Evolutionary conservation across 176 grass and related monocot genomes (phyloP), one percentile per base, ranked within the genome.

Genomic region (Triticum urartu): DNA sequence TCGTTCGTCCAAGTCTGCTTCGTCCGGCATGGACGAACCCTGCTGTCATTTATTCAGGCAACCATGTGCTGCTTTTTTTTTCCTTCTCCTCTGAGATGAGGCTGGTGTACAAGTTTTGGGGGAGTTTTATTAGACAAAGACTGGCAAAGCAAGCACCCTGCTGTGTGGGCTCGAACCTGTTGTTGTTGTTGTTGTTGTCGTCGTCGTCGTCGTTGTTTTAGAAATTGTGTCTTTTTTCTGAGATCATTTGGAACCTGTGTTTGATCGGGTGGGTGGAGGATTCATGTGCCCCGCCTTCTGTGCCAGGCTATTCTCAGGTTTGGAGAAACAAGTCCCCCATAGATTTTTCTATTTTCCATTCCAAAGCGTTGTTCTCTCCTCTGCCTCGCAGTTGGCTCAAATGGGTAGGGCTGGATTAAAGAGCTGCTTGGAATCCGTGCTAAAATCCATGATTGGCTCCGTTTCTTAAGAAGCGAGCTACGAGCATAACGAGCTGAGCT

Each of bases 81-180:
- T 40, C 17, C 50, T 75, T 34, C 24, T 40, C 18, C 64, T 64
- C 66, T 38, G 38, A 72, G 84, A 72, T 66, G 79, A 45, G 39
- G n/a, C 39, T 75, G 21, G 24, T 83, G 89, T 87, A 87, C 74
- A 87, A 80, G 47, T 76, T 87, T 90, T 83, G 38, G 72, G 73
- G 32, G 64, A 43, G 72, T 54, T 83, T 90, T 66, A 38, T 86
- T 75, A 62, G 65, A 79, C 68, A 83, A 83, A 32, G 17, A 54
- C 40, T 73, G 54, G 81, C 77, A 86, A 86, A 72, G 73, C 28
- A 20, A 6, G 72, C 69, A 40, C 64, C 84, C 71, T 50, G 38
- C 26, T 5, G 6, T 54, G 17, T 22, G 47, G 63, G 64, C 34
- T 66, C 26, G 76, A 87, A 47, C 47, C 63, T 11, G 75, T 64